Evolutionary conservation across 2,329 filamentous ascomycete species (phyloP), one percentile per base, ranked within the genome.

Genomic region (Ophiostoma sp.): DNA sequence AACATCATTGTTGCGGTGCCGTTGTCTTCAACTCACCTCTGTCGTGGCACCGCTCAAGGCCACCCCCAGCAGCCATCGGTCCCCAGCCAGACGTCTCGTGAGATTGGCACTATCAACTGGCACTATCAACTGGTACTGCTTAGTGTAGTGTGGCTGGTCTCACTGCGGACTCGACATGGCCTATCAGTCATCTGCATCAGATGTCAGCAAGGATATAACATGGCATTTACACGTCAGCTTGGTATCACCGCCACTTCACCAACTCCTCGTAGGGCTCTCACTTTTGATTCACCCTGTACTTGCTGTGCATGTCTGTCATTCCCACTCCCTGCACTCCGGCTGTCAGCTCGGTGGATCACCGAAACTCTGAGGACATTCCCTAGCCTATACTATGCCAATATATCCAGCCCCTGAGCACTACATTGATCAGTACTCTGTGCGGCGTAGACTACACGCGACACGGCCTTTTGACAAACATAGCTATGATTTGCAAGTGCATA

Each of bases 301-400:
- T 27, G 23, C 11, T 27, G 10, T 23, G 8, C 2, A 23, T 17
- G 5, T 27, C 13, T 11, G 4, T 27, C 52, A 10, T 57, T 54
- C 20, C n/a, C 20, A 57, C n/a, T 31, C n/a, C 52, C n/a, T 57
- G n/a, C 13, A 57, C n/a, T 15, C n/a, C 23, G 44, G 13, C 44
- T 57, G 23, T 57, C 52, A 57, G 52, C 52, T 57, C 23, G 52
- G 52, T 57, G 52, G 52, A 57, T 57, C 52, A 57, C n/a, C 52
- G 17, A 27, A 57, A 31, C 3, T 57, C n/a, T 6, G 8, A 10
- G 3, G 23, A 27, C 17, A 27, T 57, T 27, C 27, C 11, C 3
- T 27, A 48, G 23, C 52, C 52, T 57, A 57, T 57, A 57, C 52
- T 57, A 13, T 57, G 11, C 13, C 52, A 57, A 57, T 20, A 48